phyloP scores from a whole-genome alignment of 305 asterid genomes.

The Fraxinus paxiana region DNA sequence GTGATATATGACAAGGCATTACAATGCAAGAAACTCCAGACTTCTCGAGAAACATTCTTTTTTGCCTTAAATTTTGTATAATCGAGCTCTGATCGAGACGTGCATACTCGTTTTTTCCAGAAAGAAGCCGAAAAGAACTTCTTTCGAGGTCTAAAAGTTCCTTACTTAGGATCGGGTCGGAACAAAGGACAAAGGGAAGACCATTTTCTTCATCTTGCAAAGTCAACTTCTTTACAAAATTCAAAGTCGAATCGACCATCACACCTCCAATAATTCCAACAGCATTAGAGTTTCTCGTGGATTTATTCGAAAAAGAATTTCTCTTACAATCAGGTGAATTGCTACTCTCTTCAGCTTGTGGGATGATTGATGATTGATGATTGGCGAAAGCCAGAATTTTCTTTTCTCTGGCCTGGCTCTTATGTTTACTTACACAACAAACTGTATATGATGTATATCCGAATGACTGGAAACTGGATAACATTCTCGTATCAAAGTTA shows the following conservation, averaged over 20 bases:
- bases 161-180: constrained; percentile 55
- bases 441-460: constrained; percentile 34
- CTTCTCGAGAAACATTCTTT: constrained; percentile 54
- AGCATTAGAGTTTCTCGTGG: constrained; percentile 25
- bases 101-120: constrained; percentile 16
- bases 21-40: constrained; percentile 58
- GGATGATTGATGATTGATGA: constrained; percentile 34
- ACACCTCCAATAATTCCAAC: constrained; percentile 66
- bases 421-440: constrained; percentile 34
- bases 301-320: constrained; percentile 17
- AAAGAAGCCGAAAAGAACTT: constrained; percentile 18
- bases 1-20: constrained; percentile 65
- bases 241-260: constrained; percentile 36
- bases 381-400: constrained; percentile 35
- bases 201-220: constrained; percentile 28
- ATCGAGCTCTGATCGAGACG: constrained; percentile 26
- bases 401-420: constrained; percentile 33
- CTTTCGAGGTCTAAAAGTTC: constrained; percentile 36
- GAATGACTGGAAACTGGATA: constrained; percentile 41
- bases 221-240: constrained; percentile 41
- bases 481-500: constrained; percentile 36
- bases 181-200: constrained; percentile 55
- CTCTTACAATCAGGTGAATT: constrained; percentile 17
- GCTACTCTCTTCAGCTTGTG: constrained; percentile 32
- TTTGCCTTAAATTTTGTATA: constrained; percentile 46